These are phyloP conservation scores for Dactylonectria estremocensis DNA, from an alignment of 2,329 filamentous ascomycete species.

Conservation along the genomic window DNA sequence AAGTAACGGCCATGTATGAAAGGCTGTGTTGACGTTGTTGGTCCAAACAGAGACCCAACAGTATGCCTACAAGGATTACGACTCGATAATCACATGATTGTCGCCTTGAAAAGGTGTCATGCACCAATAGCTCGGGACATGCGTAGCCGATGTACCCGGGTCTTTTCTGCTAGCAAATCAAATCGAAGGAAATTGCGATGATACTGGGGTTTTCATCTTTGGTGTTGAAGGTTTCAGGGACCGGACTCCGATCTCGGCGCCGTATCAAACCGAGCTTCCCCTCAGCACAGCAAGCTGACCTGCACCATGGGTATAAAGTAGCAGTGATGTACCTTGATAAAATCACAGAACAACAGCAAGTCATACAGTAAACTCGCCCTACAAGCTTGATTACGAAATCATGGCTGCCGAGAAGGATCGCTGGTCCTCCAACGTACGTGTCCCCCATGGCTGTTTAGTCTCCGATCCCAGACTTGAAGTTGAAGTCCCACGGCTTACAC, in stretches of 20 bases:
- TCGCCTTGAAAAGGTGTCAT: background rate
- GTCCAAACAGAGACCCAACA: background rate
- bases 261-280: slow-evolving; percentile 31
- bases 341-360: background rate
- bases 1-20: background rate
- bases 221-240: slow-evolving; percentile 24
- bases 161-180: slow-evolving; percentile 30
- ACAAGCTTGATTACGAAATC: slow-evolving; percentile 7
- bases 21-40: background rate
- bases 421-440: slow-evolving; percentile 48
- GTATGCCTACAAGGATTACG: background rate
- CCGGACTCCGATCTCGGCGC: slow-evolving; percentile 46
- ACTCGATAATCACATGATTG: background rate
- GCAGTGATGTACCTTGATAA: background rate
- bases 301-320: slow-evolving; percentile 37
- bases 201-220: slow-evolving; percentile 19
- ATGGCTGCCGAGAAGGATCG: slow-evolving; percentile 48
- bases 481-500: slow-evolving; percentile 37
- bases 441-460: background rate
- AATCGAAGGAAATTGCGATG: slow-evolving; percentile 29
- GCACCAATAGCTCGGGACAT: slow-evolving; percentile 42
- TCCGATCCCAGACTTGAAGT: background rate
- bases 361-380: background rate
- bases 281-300: slow-evolving; percentile 27
- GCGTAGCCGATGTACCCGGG: slow-evolving; percentile 13